These are phyloP conservation scores for Podila epigama DNA, from an alignment of 192 early-diverging fungal genomes.

Conservation along the genomic window DNA sequence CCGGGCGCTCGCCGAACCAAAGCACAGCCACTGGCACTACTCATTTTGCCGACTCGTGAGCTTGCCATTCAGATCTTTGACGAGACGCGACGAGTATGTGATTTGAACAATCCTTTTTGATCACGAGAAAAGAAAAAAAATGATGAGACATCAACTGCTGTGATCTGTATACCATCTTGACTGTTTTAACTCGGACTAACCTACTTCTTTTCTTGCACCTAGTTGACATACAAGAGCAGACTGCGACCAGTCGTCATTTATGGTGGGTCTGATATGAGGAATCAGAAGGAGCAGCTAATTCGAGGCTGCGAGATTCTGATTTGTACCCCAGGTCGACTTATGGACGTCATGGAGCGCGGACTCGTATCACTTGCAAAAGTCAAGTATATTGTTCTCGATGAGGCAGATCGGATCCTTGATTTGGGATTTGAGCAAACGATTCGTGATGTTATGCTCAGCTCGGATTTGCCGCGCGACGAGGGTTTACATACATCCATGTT, in stretches of 20 bases:
- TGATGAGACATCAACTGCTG: too few species aligned
- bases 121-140: too few species aligned
- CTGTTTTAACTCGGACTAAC: too few species aligned
- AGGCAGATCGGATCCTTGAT: slow-evolving; percentile 93
- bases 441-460: slow-evolving; percentile 78
- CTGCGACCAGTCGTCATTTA: slow-evolving; percentile 72
- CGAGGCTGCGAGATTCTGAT: slow-evolving; percentile 94
- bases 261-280: slow-evolving; percentile 86
- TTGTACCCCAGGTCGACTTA: slow-evolving; percentile 93
- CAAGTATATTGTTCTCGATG: slow-evolving; percentile 77
- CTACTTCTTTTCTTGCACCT: neutral
- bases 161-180: too few species aligned
- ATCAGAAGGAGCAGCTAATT: slow-evolving; percentile 83
- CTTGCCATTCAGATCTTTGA: slow-evolving; percentile 86
- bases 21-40: slow-evolving; percentile 72
- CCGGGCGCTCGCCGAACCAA: slow-evolving; percentile 52
- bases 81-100: slow-evolving; percentile 70
- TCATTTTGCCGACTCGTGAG: slow-evolving; percentile 86
- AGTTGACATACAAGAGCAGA: slow-evolving; percentile 37
- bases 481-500: slow-evolving; percentile 94
- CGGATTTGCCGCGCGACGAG: slow-evolving; percentile 75
- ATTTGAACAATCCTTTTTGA: too few species aligned
- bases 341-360: slow-evolving; percentile 89
- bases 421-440: slow-evolving; percentile 97
- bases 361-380: slow-evolving; percentile 79